Conservation (phyloP, 192 early-diverging fungal genomes). For the Backusella liffmaniae region DNA sequence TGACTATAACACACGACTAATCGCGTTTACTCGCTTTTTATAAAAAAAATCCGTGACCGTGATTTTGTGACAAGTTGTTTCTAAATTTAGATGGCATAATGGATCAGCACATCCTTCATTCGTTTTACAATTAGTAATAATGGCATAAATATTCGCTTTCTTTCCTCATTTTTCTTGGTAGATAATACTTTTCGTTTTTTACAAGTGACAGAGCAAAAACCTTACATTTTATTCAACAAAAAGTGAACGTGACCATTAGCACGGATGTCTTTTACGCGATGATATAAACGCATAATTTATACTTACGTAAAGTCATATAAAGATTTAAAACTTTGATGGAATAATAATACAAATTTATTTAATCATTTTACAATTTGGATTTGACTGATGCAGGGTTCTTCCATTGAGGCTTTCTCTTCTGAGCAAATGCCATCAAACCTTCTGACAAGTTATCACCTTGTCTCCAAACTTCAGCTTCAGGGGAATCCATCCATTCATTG, state of each 20-base stretch:
- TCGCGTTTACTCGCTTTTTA: neutral
- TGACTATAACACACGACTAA: neutral
- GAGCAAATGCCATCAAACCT: slow-evolving; percentile 39
- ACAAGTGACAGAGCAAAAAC: no score
- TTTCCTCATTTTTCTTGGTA: no score
- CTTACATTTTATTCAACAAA: no score
- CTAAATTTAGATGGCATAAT: neutral
- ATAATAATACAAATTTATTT: neutral
- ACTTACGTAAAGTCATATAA: no score
- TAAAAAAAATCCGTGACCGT: neutral
- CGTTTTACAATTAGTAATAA: no score
- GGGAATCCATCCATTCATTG: slow-evolving; percentile 22
- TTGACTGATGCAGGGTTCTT: slow-evolving; percentile 22
- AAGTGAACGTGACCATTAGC: no score
- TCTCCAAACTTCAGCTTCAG: slow-evolving; percentile 21
- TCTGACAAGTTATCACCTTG: slow-evolving; percentile 32
- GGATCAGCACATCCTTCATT: neutral
- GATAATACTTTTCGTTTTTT: no score
- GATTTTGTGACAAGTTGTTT: neutral
- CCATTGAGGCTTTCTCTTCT: slow-evolving; percentile 41
- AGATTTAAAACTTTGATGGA: neutral
- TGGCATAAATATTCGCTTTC: no score
- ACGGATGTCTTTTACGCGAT: no score
- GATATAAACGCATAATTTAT: neutral
- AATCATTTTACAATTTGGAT: neutral